Base-by-base conservation (phyloP, 129 eudicot species). In the Helichrysum umbraculigerum region DNA sequence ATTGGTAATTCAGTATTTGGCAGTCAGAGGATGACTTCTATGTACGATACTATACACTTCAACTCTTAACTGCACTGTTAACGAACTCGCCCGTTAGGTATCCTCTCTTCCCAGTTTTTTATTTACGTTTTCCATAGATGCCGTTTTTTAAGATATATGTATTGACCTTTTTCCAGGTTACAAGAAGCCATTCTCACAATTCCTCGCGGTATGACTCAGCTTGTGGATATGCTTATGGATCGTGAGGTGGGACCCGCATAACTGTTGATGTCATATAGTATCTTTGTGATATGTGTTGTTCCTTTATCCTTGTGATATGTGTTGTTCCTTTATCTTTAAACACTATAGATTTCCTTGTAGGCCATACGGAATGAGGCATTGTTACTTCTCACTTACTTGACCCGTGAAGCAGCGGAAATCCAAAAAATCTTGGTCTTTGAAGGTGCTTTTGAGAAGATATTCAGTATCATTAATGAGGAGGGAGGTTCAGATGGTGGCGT, bases 401-500 rank as follows among this genome's bases (percentile, higher is more conserved):
- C 98, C 69, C 95, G 89, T 76, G 96, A 93, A 71, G 96, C 98
- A 12, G 98, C 85, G 88, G 98, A 93, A 83, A 88, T 93, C 57
- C 98, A 93, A 90, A 93, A 93, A 82, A 90, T 88, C 28, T 81
- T 93, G 79, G 98, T 93, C 68, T 93, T 93, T 83, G 98, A 93
- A 90, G 95, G 92, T 73, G 98, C 91, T 85, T 93, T 93, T 85
- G 98, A 93, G 80, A 93, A 93, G 88, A 88, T 93, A 14, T 90
- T 93, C 75, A 86, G 94, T 81, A 86, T 93, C 66, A 88, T 93
- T 22, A 90, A 77, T 70, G 98, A 90, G 77, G 98, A 93, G 84
- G 98, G 98, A 51, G 98, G 96, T 52, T 90, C 98, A 74, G 96
- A 93, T 51, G 98, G 98, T 25, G 98, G 98, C 7, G 95, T 93